These are phyloP conservation scores for Hura crepitans DNA, from an alignment of 441 rosid genomes.

Conservation along the genomic window DNA sequence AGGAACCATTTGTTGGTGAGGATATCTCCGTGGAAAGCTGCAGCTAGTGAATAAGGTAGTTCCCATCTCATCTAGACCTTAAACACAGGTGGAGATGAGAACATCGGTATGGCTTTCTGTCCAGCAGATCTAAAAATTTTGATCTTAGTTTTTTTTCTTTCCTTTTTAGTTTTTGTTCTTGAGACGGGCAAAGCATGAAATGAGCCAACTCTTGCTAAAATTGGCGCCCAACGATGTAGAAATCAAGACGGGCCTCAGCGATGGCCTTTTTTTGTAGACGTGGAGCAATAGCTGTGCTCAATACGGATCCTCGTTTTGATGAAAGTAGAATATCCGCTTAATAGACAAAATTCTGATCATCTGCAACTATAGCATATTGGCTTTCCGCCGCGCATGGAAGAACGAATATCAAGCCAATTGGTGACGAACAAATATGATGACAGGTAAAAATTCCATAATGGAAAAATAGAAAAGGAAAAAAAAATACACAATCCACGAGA, in stretches of 20 bases:
- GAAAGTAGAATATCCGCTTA: too few species aligned
- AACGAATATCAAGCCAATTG: too few species aligned
- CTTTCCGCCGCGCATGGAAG: neutral
- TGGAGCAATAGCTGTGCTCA: constrained; percentile 12
- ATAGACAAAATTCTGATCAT: too few species aligned
- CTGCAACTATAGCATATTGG: too few species aligned
- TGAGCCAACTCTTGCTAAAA: too few species aligned
- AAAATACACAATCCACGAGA: too few species aligned
- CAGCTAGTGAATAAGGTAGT: constrained; percentile 42
- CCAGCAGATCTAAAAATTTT: too few species aligned
- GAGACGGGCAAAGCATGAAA: neutral
- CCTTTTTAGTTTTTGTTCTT: too few species aligned
- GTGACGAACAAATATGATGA: too few species aligned
- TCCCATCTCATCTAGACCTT: constrained; percentile 35
- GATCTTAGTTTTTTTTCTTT: too few species aligned
- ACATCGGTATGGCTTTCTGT: neutral
- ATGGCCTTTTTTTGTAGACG: constrained; percentile 42
- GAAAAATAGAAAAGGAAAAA: neutral
- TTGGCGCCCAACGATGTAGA: constrained; percentile 7
- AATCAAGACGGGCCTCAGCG: too few species aligned
- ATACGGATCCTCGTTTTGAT: constrained; percentile 17
- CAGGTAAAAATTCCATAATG: neutral
- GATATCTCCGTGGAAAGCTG: constrained; percentile 41
- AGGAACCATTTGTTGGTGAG: constrained; percentile 26
- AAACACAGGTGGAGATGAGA: neutral